Evolutionary conservation across 768 basidiomycete species (phyloP).

Genomic region (Tylopilus rubrobrunneus): DNA sequence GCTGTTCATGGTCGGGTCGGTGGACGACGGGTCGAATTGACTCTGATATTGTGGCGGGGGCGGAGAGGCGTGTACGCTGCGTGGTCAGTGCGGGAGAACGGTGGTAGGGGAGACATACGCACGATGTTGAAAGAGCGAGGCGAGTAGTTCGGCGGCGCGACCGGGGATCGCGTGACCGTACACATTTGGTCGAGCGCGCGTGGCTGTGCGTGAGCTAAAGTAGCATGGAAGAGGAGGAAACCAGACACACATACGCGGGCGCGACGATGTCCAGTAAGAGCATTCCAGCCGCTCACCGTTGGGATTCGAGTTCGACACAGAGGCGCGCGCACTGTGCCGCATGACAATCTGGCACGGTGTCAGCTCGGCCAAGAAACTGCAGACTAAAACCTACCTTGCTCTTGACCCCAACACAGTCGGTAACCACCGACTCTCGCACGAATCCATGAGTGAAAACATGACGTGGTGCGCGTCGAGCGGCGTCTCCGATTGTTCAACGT

Average conservation of each 20-base stretch:
- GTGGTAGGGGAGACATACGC: neutral
- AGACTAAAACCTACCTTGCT: conserved; percentile 55
- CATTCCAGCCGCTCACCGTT: conserved; percentile 65
- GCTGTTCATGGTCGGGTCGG: conserved; percentile 28
- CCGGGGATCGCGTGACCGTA: conserved; percentile 90
- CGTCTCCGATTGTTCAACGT: conserved; percentile 67
- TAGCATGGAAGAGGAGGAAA: neutral
- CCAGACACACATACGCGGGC: conserved; percentile 74
- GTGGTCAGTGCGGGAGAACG: neutral
- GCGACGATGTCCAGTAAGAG: conserved; percentile 99
- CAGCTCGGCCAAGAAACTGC: neutral
- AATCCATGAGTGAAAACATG: conserved; percentile 95
- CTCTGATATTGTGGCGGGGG: conserved; percentile 48
- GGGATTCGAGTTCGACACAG: conserved; percentile 14
- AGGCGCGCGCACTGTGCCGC: conserved; percentile 78
- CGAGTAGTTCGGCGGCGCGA: conserved; percentile 89
- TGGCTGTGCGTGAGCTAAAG: neutral
- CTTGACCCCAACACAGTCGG: conserved; percentile 87
- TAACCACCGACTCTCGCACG: conserved; percentile 95
- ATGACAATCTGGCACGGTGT: conserved; percentile 71
- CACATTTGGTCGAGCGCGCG: conserved; percentile 98
- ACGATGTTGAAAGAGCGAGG: conserved; percentile 90
- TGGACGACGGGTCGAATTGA: conserved; percentile 14
- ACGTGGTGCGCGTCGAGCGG: conserved; percentile 86
- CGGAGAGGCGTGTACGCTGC: conserved; percentile 53